Conservation (phyloP, 2,329 filamentous ascomycete genomes). For the Apiospora sp. region DNA sequence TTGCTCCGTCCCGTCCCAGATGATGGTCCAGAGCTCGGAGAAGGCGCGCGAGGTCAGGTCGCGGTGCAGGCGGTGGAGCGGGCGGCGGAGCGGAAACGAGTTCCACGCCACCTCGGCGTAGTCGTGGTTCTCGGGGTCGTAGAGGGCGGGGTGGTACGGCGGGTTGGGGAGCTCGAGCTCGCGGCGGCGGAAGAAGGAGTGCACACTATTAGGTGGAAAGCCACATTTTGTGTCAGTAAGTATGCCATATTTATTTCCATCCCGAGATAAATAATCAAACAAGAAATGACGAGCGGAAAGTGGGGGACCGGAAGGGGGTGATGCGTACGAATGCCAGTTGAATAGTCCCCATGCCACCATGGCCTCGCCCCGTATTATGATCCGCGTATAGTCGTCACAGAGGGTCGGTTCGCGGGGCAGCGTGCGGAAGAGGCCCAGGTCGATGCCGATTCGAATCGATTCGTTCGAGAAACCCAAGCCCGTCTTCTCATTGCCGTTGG, state of each 20-base stretch:
- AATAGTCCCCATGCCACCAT: slow-evolving; percentile 24
- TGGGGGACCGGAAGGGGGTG: background rate
- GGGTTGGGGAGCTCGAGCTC: background rate
- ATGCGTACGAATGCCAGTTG: slow-evolving; percentile 23
- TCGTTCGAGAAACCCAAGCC: background rate
- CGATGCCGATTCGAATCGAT: background rate
- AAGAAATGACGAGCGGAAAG: background rate
- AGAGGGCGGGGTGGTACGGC: background rate
- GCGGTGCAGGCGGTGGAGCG: slow-evolving; percentile 7
- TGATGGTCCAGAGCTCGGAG: slow-evolving; percentile 15
- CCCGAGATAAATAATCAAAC: background rate
- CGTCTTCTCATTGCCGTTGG: slow-evolving; percentile 9
- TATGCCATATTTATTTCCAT: background rate
- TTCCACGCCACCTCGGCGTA: slow-evolving; percentile 5
- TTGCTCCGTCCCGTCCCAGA: background rate
- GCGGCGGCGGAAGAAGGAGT: slow-evolving; percentile 15
- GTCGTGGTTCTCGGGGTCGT: slow-evolving; percentile 7
- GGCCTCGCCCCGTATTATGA: slow-evolving; percentile 3
- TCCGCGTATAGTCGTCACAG: background rate
- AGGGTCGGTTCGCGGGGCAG: background rate
- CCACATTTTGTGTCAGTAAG: background rate
- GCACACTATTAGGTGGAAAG: background rate
- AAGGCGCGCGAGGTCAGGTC: slow-evolving; percentile 21
- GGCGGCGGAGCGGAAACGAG: slow-evolving; percentile 17
- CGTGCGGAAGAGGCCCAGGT: slow-evolving; percentile 15